Evolutionary conservation across 176 grass and related monocot species (phyloP), one percentile per base, ranked within the genome.

Genomic region (Coix lacrymajobi): DNA sequence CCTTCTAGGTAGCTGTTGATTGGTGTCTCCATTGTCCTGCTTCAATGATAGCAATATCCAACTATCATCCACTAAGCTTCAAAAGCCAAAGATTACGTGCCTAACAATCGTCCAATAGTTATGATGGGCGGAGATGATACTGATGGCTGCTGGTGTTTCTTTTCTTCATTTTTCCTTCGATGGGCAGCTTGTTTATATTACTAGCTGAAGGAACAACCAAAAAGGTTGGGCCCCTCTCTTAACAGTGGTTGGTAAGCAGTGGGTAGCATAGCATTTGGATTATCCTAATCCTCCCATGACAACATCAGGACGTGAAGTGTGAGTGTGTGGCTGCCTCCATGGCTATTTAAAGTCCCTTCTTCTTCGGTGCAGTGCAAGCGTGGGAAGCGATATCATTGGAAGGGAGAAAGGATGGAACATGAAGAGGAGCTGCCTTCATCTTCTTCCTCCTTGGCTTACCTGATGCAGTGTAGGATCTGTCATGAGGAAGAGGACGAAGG

Each of bases 391-490:
- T 71, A 69, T 54, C 73, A 34, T 61, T 44, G 39, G 37, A 39
- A 63, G 78, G 11, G 11, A 66, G 63, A 68, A 80, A 38, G 22
- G 4, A 91, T 79, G 83, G 72, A 80, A 45, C 44, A 78, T n/a
- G 74, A 78, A 7, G 82, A 80, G 30, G 64, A 24, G 34, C 36
- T 83, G 30, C 66, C 61, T 49, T 80, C 85, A n/a, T 81, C 85
- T 24, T 83, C 73, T 7, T 66, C 49, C 26, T 40, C 40, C 24
- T 70, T 81, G 17, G 14, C 4, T 36, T n/a, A 73, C 79, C 38
- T 82, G 66, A 86, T 80, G 63, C 88, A 95, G 79, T 98, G 96
- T 63, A 91, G 87, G 58, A 95, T 98, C 71, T 98, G 96, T 77
- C 92, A 95, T 56, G 92, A 95, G 65, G 94, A 96, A 54, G 95